phyloP scores from a whole-genome alignment of 129 eudicot species.

The Kitagawia praeruptora region DNA sequence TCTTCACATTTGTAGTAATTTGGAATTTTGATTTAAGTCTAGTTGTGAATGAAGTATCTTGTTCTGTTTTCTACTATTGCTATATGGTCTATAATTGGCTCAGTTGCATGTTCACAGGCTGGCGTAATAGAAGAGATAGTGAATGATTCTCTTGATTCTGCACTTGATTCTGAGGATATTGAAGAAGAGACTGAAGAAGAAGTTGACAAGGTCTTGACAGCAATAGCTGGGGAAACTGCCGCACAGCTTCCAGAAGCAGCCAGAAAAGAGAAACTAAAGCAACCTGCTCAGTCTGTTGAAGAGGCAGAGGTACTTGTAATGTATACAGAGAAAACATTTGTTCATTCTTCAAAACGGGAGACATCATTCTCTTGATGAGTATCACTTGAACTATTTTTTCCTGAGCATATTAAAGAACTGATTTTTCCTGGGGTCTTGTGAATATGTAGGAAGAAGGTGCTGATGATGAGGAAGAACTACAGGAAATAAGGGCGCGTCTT shows the following conservation, averaged over 20 bases:
- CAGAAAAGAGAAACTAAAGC: slow-evolving; percentile 65
- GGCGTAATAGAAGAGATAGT: slow-evolving; percentile 88
- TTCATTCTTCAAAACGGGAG: background rate
- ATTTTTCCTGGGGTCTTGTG: background rate
- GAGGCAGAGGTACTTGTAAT: slow-evolving; percentile 40
- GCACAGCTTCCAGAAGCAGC: slow-evolving; percentile 86
- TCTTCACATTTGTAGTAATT: background rate
- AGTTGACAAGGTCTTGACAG: slow-evolving; percentile 88
- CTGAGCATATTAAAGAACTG: background rate
- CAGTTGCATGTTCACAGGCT: slow-evolving; percentile 38
- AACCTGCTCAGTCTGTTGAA: slow-evolving; percentile 43
- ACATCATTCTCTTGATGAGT: background rate
- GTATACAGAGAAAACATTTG: background rate
- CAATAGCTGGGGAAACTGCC: slow-evolving; percentile 91
- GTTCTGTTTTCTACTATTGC: background rate
- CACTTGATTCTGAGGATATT: slow-evolving; percentile 84
- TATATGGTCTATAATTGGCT: background rate
- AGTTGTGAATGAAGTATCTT: background rate
- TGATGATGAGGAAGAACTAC: slow-evolving; percentile 84
- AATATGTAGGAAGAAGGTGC: slow-evolving; percentile 44
- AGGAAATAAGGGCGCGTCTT: slow-evolving; percentile 93
- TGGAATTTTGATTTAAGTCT: background rate
- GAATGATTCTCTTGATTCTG: slow-evolving; percentile 70
- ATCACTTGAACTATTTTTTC: background rate
- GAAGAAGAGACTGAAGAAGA: slow-evolving; percentile 99